phyloP scores from a whole-genome alignment of 139 green algal species.

The Microglena sp. region DNA sequence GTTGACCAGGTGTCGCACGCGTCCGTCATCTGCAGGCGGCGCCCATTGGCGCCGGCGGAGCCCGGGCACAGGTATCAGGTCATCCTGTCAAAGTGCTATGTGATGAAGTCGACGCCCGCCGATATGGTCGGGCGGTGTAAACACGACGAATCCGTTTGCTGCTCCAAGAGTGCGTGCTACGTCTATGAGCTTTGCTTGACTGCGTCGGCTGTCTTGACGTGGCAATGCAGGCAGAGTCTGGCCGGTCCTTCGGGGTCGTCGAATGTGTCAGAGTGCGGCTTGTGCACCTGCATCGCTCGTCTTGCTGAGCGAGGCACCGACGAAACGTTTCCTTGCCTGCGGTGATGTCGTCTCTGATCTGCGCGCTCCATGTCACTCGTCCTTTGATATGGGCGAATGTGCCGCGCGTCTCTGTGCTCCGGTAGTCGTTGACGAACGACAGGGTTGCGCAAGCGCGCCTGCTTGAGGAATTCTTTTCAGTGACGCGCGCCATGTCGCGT shows the following conservation, averaged over 20 bases:
- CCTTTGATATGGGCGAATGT: neutral
- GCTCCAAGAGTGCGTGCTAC: constrained; percentile 7
- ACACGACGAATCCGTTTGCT: neutral
- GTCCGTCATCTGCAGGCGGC: constrained; percentile 5
- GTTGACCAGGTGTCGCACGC: constrained; percentile 6
- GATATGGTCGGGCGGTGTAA: constrained; percentile 3
- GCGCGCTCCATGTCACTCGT: neutral
- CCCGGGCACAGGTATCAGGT: neutral
- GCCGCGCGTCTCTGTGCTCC: neutral
- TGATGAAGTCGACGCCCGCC: constrained; percentile 9
- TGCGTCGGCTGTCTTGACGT: neutral
- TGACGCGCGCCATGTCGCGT: neutral
- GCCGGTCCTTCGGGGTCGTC: neutral
- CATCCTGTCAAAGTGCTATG: constrained; percentile 5
- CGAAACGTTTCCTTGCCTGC: neutral
- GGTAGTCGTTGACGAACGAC: constrained; percentile 3
- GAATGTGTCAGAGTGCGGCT: neutral
- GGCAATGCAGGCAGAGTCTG: constrained; percentile 1
- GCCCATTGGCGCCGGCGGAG: neutral
- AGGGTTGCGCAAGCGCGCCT: too few relatives aligned
- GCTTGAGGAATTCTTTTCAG: too few relatives aligned
- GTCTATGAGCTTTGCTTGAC: neutral
- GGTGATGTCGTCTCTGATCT: neutral
- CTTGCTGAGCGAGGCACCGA: neutral
- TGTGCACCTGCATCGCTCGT: neutral